Base-by-base conservation (phyloP, 768 basidiomycete genomes). In the Gautieria morchelliformis region DNA sequence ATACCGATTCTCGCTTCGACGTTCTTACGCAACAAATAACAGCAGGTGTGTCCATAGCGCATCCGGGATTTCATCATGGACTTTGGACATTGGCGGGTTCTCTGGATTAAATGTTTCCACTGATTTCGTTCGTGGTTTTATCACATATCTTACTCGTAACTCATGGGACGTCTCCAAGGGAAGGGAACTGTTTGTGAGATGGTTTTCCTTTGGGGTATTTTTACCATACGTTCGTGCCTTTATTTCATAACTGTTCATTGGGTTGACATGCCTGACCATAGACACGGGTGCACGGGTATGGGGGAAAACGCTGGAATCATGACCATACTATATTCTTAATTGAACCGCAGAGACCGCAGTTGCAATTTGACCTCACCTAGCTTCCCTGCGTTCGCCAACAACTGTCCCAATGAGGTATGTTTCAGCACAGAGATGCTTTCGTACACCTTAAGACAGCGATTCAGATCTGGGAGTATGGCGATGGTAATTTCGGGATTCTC, bases 391-490 rank as follows among this genome's bases (percentile, higher is more conserved):
- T 49, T 62, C 53, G 71, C 70, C 10, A 72, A 72, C 55, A 63
- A 63, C n/a, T 72, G 71, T 56, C 69, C 68, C 15, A 72, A 72
- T 45, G 71, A 72, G 57, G 70, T 69, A 17, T 17, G 59, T 22
- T 10, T 27, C 27, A 5, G 27, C 27, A 27, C 27, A 27, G 27
- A 27, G 27, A 27, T 27, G 2, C 27, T 27, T 27, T 27, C 5
- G 27, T 5, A 27, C 27, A 27, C 27, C 3, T 27, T 27, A 5
- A 27, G 14, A 12, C 14, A 14, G 33, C 49, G 40, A 27, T 41
- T n/a, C 42, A 70, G 69, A 70, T 70, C n/a, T 72, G 72, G 72
- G 63, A 69, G 0, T 71, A 72, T 47, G 72, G 71, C 11, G 67
- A 65, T 42, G 70, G 66, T 0, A 72, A 72, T 51, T 70, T 70